Evolutionary conservation across 1,284 basidiomycete genomes (phyloP), one percentile per base, ranked within the genome.

Genomic region (Austropuccinia psidii): DNA sequence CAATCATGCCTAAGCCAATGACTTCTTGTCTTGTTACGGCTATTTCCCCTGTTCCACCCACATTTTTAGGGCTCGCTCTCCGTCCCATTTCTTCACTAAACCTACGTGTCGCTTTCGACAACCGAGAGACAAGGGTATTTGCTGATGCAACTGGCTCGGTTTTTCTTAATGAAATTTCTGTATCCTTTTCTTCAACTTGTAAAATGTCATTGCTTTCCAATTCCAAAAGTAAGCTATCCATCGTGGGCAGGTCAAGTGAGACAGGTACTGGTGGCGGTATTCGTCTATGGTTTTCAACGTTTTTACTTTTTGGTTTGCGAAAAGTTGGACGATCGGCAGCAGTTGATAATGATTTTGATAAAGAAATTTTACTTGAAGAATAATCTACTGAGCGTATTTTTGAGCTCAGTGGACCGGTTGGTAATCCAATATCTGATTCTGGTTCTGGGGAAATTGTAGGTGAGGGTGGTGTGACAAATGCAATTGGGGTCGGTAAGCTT

Each of bases 391-490:
- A 2, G 2, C 60, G 27, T 9, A 7, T 17, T 11, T 4, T 24
- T 3, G 60, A 64, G 9, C 27, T n/a, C 37, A 45, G 21, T n/a
- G n/a, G n/a, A n/a, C n/a, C n/a, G 24, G 60, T 19, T 24, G 33
- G 55, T 2, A 15, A 8, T 24, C n/a, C 41, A 6, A 19, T 19
- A 11, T 39, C 27, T 0, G 49, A 5, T 27, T 72, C 41, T 3
- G 13, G 37, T 8, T 2, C 57, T 0, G 49, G n/a, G 9, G 58
- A 60, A 11, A 58, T 27, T 1, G 69, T n/a, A n/a, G n/a, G 69
- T 19, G 69, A 73, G 15, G 69, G 69, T 21, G 69, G 69, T 15
- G 69, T 73, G 8, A 73, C 60, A 55, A 64, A 73, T 19, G 69
- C 60, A 21, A 64, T 64, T 13, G 69, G 69, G 2, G 58, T 73